Base-by-base conservation (phyloP, 2,329 filamentous ascomycete species). In the Microthyrium microscopicum region DNA sequence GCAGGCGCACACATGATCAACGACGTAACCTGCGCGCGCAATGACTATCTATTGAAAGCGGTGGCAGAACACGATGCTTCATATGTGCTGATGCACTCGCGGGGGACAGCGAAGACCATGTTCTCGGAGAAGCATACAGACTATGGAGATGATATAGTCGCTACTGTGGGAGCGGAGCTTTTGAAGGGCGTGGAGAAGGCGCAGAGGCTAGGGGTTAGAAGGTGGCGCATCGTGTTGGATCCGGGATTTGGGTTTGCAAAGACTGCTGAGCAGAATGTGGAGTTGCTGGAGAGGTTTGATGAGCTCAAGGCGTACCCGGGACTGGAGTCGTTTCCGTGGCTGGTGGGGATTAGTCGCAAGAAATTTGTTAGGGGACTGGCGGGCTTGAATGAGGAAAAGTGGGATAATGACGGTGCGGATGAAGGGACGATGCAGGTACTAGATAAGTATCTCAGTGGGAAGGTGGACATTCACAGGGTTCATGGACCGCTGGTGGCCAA, bases 231-330 rank as follows among this genome's bases (percentile, higher is more conserved):
- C 42, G 74, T 95, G 21, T 70, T 95, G 2, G 89, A 98, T 51
- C 89, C 89, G 0, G 89, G 89, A 0, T 70, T 98, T 20, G 89
- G 89, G 1, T 98, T 98, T 50, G 84, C 89, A 36, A 98, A 98
- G 60, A 75, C 71, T 1, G 63, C 66, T 34, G 62, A 67, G 26
- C 83, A 94, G 52, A 94, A 94, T 53, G 58, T 94, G 3, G 73
- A 83, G 44, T 58, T 98, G 3, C 59, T 98, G 21, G 64, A 79
- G 6, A 57, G 70, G 2, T 55, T 91, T 20, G 62, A 64, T 6
- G 68, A 73, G 42, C 57, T 92, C 22, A 11, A 26, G n/a, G 35
- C 33, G 7, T 49, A 41, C 32, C 47, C 48, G 11, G 73, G 71
- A 0, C 54, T 89, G 17, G 57, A 65, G 35, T 74, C 72, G 0